Evolutionary conservation across 1,284 basidiomycete genomes (phyloP).

Genomic region (Apiotrichum domesticum): DNA sequence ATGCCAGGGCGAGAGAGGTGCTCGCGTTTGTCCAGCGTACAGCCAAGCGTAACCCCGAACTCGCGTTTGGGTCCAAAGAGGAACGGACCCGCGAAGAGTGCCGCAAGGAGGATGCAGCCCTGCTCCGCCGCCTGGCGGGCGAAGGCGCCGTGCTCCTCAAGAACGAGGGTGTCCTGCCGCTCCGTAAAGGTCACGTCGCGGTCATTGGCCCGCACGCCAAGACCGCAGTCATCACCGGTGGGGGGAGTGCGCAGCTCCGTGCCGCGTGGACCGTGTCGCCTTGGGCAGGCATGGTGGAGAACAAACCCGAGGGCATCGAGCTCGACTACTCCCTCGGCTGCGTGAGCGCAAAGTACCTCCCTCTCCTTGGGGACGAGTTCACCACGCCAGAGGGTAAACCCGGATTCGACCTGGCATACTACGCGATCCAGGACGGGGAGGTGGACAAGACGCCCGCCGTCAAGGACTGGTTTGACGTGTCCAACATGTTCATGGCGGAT

Average conservation of each 20-base stretch:
- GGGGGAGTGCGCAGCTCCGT: constrained; percentile 53
- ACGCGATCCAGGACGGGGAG: constrained; percentile 17
- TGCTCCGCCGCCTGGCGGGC: constrained; percentile 23
- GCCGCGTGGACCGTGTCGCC: constrained; percentile 53
- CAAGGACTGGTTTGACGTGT: constrained; percentile 15
- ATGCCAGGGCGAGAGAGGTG: constrained; percentile 35
- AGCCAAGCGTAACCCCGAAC: constrained; percentile 20
- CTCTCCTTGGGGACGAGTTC: constrained; percentile 21
- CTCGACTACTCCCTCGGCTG: constrained; percentile 49
- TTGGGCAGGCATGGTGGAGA: constrained; percentile 52
- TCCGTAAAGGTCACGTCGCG: constrained; percentile 45
- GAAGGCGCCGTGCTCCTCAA: constrained; percentile 55
- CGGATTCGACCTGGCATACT: constrained; percentile 25
- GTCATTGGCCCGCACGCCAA: constrained; percentile 60
- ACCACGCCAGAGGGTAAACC: constrained; percentile 20
- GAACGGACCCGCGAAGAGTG: constrained; percentile 24
- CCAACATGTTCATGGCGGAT: constrained; percentile 27
- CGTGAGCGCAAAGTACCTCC: constrained; percentile 21
- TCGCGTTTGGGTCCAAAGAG: constrained; percentile 22
- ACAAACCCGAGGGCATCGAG: constrained; percentile 39
- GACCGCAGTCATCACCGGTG: constrained; percentile 52
- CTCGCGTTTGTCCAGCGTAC: constrained; percentile 32
- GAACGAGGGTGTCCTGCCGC: constrained; percentile 48
- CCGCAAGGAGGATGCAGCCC: constrained; percentile 19
- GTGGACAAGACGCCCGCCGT: constrained; percentile 8